Base-by-base conservation (phyloP, 768 basidiomycete species). In the Suillus subaureus region DNA sequence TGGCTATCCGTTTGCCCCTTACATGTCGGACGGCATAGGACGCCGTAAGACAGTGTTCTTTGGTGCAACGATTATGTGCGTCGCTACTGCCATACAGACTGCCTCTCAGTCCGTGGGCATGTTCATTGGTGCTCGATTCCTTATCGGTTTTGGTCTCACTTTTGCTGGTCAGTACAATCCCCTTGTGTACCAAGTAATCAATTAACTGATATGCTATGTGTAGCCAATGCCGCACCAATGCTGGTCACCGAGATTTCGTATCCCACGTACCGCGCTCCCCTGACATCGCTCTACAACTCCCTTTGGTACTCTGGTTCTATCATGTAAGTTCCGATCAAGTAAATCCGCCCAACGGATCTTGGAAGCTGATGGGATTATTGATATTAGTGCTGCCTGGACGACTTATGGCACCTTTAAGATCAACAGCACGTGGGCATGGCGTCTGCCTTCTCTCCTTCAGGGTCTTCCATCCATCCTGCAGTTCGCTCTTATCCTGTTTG, bases 241-340 rank as follows among this genome's bases (percentile, higher is more conserved):
- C 78, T 95, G 79, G 87, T 95, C 63, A 90, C 92, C 58, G 94
- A 96, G 78, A 78, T 95, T n/a, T 84, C 93, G 1, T 94, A 94
- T 75, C 94, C 93, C 18, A 80, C 85, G 13, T 90, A 96, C 77
- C 92, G 94, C 69, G 90, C 88, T 16, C 87, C 88, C 40, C 77
- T 96, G 65, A 94, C 91, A 16, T 88, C 91, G 2, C 78, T 87
- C 60, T 93, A 91, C 81, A 92, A 93, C 81, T 89, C 91, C 37
- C 87, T 93, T 66, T 94, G 93, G 92, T 93, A 92, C 74, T 88
- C 89, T 18, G 93, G 93, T 65, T 82, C 91, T 63, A 92, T 94
- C 73, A 72, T 93, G 87, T 89, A 68, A 52, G 85, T 80, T 33
- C 47, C 63, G 57, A 66, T 68, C n/a, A 40, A 39, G 26, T 64